Evolutionary conservation across 805 yeast species (phyloP).

Genomic region (Teunomyces gatunensis): DNA sequence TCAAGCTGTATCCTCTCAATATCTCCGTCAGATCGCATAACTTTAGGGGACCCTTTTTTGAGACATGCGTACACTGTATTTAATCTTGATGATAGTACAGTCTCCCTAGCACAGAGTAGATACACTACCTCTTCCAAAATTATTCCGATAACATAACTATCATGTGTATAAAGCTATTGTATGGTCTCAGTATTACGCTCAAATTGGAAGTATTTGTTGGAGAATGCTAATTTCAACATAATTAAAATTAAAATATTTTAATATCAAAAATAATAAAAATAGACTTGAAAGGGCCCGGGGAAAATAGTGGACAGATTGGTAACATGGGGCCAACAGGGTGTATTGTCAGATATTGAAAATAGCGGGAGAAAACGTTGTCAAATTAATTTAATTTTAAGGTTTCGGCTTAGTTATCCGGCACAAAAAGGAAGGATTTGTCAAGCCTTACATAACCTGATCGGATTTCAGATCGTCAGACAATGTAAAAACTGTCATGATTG

Average conservation of each 20-base stretch:
- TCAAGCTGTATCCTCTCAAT: constrained; percentile 2
- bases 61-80: constrained; percentile 24
- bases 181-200: too few species aligned
- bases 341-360: not conserved
- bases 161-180: not conserved
- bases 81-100: constrained; percentile 22
- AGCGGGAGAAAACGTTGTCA: not conserved
- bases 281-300: not conserved
- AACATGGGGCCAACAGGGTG: not conserved
- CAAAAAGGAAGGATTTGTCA: too few species aligned
- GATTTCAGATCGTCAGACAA: too few species aligned
- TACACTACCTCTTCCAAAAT: constrained; percentile 12
- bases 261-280: not conserved
- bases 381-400: not conserved
- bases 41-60: constrained; percentile 27
- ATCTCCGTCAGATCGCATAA: constrained; percentile 1
- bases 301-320: not conserved
- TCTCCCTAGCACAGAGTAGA: constrained; percentile 23
- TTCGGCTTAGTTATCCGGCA: not conserved
- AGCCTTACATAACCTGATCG: too few species aligned
- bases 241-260: not conserved
- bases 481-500: too few species aligned
- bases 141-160: not conserved
- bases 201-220: too few species aligned
- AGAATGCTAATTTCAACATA: too few species aligned